Conservation (phyloP, 2,329 filamentous ascomycete species). For the Laburnicola sp. region DNA sequence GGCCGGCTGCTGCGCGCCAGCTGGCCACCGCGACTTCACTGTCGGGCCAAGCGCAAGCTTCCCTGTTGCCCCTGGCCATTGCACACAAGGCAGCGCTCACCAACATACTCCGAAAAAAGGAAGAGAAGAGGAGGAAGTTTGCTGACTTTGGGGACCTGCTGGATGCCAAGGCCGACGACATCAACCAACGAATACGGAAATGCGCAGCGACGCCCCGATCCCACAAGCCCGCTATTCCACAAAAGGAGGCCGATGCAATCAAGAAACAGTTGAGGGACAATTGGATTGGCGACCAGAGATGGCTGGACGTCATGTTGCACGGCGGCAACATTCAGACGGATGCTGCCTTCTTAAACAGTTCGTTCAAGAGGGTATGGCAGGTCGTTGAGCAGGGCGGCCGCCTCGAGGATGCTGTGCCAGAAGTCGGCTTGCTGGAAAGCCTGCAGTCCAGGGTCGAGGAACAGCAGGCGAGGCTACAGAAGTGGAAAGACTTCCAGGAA, state of each 20-base stretch:
- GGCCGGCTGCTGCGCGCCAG: conserved; percentile 53
- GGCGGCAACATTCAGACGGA: conserved; percentile 62
- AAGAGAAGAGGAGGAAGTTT: conserved; percentile 62
- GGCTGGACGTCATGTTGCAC: conserved; percentile 71
- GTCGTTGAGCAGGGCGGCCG: conserved; percentile 64
- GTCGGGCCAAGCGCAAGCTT: conserved; percentile 37
- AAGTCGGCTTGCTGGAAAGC: conserved; percentile 65
- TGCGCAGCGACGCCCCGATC: conserved; percentile 31
- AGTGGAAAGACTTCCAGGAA: conserved; percentile 72
- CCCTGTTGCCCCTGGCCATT: conserved; percentile 67
- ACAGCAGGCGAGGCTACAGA: conserved; percentile 69
- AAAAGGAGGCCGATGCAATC: conserved; percentile 46
- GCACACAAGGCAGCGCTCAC: conserved; percentile 71
- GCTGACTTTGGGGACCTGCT: conserved; percentile 66
- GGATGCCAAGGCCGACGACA: conserved; percentile 62
- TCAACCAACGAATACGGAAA: conserved; percentile 58
- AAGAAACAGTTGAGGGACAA: conserved; percentile 68
- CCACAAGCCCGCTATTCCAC: conserved; percentile 34
- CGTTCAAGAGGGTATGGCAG: conserved; percentile 73
- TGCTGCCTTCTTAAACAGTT: conserved; percentile 66
- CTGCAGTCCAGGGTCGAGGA: conserved; percentile 68
- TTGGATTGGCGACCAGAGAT: conserved; percentile 77
- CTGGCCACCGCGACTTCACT: conserved; percentile 50
- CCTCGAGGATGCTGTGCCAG: conserved; percentile 58
- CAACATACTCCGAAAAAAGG: conserved; percentile 62